These are phyloP conservation scores for Cutaneotrichosporon cutaneum DNA, from an alignment of 1,284 basidiomycete species.

Conservation along the genomic window DNA sequence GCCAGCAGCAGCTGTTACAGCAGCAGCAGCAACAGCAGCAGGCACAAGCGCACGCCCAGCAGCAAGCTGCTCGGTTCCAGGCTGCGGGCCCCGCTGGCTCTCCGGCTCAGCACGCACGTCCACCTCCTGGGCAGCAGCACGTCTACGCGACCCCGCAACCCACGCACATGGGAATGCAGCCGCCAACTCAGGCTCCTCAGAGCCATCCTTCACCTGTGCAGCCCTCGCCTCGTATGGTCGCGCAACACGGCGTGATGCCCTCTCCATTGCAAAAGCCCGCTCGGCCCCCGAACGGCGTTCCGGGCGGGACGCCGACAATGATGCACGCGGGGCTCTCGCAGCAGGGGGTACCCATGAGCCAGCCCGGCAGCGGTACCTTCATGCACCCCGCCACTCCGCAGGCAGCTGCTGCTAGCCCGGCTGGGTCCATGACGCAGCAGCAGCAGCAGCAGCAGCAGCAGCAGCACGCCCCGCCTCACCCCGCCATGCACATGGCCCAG, in stretches of 20 bases:
- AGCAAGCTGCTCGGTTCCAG: constrained; percentile 26
- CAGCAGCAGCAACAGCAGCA: constrained; percentile 29
- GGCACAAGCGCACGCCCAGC: constrained; percentile 19
- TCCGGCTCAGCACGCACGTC: constrained; percentile 31
- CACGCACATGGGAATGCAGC: constrained; percentile 29
- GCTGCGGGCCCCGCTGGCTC: constrained; percentile 26
- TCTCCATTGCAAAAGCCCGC: constrained; percentile 42
- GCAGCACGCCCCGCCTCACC: constrained; percentile 22
- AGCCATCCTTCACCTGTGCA: constrained; percentile 34
- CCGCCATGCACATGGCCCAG: constrained; percentile 18
- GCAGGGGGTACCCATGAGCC: constrained; percentile 19
- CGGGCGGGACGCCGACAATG: constrained; percentile 33
- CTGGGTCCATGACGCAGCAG: constrained; percentile 31
- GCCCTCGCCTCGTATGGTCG: constrained; percentile 37
- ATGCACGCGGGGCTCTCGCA: constrained; percentile 41
- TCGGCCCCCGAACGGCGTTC: constrained; percentile 37
- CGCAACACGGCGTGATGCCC: constrained; percentile 36
- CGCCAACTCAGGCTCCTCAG: constrained; percentile 26
- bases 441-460: constrained; percentile 29
- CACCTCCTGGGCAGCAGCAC: constrained; percentile 30
- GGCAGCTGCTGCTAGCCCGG: constrained; percentile 22
- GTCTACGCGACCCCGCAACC: constrained; percentile 29
- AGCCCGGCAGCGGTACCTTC: constrained; percentile 15
- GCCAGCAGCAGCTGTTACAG: constrained; percentile 19
- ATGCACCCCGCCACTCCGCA: constrained; percentile 27